These are phyloP conservation scores for Elongisporangium senticosum DNA, from an alignment of 352 stramenopile species.

Conservation along the genomic window DNA sequence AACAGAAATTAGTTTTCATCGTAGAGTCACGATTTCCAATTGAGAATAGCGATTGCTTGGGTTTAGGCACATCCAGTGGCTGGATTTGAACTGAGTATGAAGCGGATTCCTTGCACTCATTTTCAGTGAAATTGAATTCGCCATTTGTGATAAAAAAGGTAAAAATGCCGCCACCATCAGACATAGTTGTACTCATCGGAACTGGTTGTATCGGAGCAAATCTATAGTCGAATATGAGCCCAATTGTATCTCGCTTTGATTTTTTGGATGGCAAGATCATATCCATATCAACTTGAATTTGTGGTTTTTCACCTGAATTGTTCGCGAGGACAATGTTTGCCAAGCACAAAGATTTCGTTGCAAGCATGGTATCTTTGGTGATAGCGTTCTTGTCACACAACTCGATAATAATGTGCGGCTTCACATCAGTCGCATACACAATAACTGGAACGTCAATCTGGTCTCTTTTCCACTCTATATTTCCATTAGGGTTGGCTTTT, in stretches of 20 bases:
- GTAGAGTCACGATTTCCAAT: conserved; percentile 13
- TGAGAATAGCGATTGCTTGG: conserved; percentile 6
- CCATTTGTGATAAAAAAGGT: conserved; percentile 21
- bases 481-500: conserved; percentile 1
- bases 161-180: conserved; percentile 12
- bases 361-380: conserved; percentile 27
- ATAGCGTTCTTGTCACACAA: conserved; percentile 50
- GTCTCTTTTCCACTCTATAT: conserved; percentile 21
- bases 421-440: neutral
- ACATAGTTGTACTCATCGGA: conserved; percentile 7
- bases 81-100: too few species aligned
- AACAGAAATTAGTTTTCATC: conserved; percentile 6
- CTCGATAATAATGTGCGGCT: conserved; percentile 12
- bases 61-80: too few species aligned
- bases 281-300: too few species aligned
- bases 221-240: conserved; percentile 9
- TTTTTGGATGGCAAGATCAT: neutral
- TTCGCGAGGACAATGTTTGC: conserved; percentile 1
- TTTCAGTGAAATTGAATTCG: conserved; percentile 4
- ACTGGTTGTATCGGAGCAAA: conserved; percentile 18
- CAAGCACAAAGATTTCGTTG: conserved; percentile 10
- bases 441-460: conserved; percentile 22
- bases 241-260: conserved; percentile 1
- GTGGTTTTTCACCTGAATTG: too few species aligned
- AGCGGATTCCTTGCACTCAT: neutral